phyloP scores from a whole-genome alignment of 441 rosid species.

The Metrosideros polymorpha region DNA sequence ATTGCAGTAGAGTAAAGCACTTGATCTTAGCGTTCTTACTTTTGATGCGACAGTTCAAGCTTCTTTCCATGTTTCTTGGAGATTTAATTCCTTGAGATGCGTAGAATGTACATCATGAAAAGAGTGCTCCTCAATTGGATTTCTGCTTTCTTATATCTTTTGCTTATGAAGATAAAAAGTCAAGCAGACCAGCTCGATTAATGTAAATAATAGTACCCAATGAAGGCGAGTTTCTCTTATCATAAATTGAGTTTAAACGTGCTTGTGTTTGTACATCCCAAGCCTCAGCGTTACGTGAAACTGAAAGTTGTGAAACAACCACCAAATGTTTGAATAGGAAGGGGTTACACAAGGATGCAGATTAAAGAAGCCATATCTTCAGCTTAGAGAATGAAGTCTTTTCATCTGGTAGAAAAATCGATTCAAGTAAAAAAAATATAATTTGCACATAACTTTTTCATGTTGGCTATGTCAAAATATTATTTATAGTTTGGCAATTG shows the following conservation, averaged over 20 bases:
- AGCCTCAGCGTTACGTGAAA: neutral
- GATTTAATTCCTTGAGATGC: neutral
- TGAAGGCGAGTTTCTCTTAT: neutral
- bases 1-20: neutral
- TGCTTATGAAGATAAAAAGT: neutral
- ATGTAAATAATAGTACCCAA: neutral
- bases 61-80: neutral
- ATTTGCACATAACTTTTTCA: no score
- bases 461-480: no score
- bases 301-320: neutral
- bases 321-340: neutral
- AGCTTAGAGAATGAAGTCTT: neutral
- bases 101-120: neutral
- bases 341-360: neutral
- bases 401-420: neutral
- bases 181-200: neutral
- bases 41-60: neutral
- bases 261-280: neutral
- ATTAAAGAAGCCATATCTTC: neutral
- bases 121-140: neutral
- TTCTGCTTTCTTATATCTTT: neutral
- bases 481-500: neutral
- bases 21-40: neutral
- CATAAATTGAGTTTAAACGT: neutral
- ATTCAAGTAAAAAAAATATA: no score